Evolutionary conservation across 2,329 filamentous ascomycete genomes (phyloP), one percentile per base, ranked within the genome.

Genomic region (Rhynchosporium graminicola): DNA sequence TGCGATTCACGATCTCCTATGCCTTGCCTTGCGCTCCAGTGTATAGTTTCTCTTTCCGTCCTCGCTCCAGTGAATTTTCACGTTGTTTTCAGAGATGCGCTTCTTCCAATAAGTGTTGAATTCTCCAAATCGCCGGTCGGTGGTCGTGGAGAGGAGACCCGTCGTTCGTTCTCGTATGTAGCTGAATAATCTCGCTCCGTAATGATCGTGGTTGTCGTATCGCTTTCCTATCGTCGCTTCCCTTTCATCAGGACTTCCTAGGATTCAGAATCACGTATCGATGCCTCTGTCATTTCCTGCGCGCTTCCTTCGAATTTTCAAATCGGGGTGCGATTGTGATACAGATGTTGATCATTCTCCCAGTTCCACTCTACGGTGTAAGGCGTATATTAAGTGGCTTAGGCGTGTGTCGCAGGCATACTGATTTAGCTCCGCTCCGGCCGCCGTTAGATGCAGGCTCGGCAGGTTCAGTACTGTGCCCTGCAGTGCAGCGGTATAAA

Each of bases 271-370:
- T 9, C 13, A 38, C 3, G 36, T 13, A 3, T 15, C 12, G 12
- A 4, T 43, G 10, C 8, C 13, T 52, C 50, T 8, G 26, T 26
- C 3, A 8, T 20, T 38, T 26, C 31, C 31, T 26, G 33, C 31
- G 50, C 26, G 38, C n/a, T 33, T 40, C 13, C 31, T 38, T 38
- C n/a, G 31, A 20, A 20, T 12, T 8, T 52, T 40, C 31, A n/a
- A 20, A 8, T 43, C 7, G n/a, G 10, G 15, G 9, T 26, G 26
- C 8, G 29, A 13, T 51, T 28, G 31, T 6, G 38, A 33, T 9
- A 28, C 3, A 26, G 51, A 33, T 28, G 51, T 57, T 57, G 54
- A 57, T 45, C 54, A 45, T 33, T 45, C 54, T 54, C 51, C n/a
- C 31, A 4, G 9, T 3, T 26, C 29, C 28, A 36, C n/a, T 38